Percentiles rank a stretch among this genome's conserved stretches.
These are phyloP conservation scores for Neurospora sp. DNA, from an alignment of 495 filamentous ascomycete genomes.

Conservation along the genomic window DNA sequence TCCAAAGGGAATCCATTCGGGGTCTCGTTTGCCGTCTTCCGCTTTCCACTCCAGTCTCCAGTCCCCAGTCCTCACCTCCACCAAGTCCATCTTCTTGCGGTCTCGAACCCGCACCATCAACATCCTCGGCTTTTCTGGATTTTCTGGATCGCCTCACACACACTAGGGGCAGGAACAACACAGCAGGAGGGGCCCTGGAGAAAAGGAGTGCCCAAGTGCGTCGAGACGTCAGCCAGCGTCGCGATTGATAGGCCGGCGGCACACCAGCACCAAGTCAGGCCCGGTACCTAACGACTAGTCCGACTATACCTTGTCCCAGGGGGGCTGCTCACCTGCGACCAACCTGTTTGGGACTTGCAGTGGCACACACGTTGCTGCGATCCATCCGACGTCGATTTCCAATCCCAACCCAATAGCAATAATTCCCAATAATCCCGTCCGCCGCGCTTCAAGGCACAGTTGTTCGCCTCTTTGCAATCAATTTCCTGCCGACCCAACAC, in stretches of 20 bases:
- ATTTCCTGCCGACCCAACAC: conserved; percentile 9
- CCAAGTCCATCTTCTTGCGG: background rate
- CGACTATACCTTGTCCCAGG: background rate
- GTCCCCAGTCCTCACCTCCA: background rate
- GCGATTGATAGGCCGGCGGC: background rate
- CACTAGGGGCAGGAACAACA: background rate
- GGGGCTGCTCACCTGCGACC: background rate
- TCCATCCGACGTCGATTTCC: background rate
- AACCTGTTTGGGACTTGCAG: background rate
- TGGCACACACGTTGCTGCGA: background rate
- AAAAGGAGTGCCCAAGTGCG: background rate
- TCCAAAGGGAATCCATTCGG: background rate
- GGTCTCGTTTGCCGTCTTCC: conserved; percentile 1
- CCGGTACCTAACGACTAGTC: background rate
- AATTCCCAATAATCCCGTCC: background rate
- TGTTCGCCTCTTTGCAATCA: conserved; percentile 4
- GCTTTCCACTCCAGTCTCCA: background rate
- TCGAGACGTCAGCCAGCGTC: background rate
- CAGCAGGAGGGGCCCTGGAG: background rate
- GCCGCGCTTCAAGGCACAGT: conserved; percentile 2
- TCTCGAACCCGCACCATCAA: background rate
- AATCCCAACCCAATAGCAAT: background rate
- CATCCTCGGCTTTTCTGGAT: background rate
- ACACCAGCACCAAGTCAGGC: background rate
- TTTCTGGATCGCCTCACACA: background rate